These are phyloP conservation scores for Marasmius sp. DNA, from an alignment of 1,284 basidiomycete species.

Conservation along the genomic window DNA sequence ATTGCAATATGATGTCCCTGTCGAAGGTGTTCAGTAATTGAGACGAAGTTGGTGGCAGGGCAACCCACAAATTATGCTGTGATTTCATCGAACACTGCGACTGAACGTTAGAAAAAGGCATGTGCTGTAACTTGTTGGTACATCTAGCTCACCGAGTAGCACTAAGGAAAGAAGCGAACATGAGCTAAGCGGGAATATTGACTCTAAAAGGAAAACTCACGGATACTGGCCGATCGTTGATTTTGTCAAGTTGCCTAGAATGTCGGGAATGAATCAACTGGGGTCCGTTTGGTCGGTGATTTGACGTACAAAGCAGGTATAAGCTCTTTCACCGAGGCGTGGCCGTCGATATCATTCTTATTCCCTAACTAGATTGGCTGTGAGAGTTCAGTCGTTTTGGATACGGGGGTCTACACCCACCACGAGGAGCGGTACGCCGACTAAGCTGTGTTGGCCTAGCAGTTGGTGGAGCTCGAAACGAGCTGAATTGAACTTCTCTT, in stretches of 20 bases:
- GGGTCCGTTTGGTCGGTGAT: conserved; percentile 5
- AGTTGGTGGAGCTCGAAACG: conserved; percentile 90
- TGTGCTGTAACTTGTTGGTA: conserved; percentile 9
- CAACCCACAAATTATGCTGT: conserved; percentile 82
- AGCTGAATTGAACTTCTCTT: conserved; percentile 82
- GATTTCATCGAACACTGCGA: conserved; percentile 90
- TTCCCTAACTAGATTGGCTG: conserved; percentile 73
- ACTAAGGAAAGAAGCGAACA: conserved; percentile 40
- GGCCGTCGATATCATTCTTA: conserved; percentile 88
- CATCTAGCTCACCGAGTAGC: conserved; percentile 68
- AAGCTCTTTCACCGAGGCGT: conserved; percentile 83
- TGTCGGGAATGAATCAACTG: neutral
- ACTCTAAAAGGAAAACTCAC: conserved; percentile 46
- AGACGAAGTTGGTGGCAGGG: neutral
- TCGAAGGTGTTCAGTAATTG: neutral
- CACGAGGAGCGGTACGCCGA: conserved; percentile 86
- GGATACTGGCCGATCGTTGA: conserved; percentile 82
- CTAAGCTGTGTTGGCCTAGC: conserved; percentile 70
- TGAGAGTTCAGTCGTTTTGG: neutral
- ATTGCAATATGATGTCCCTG: conserved; percentile 75
- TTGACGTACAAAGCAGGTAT: conserved; percentile 74
- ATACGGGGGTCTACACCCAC: conserved; percentile 39
- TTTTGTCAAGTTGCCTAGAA: conserved; percentile 75
- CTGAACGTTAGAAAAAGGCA: neutral
- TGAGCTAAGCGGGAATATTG: conserved; percentile 10